Evolutionary conservation across 139 green algal species (phyloP), one percentile per base, ranked within the genome.

Genomic region (Chloropicon primus): DNA sequence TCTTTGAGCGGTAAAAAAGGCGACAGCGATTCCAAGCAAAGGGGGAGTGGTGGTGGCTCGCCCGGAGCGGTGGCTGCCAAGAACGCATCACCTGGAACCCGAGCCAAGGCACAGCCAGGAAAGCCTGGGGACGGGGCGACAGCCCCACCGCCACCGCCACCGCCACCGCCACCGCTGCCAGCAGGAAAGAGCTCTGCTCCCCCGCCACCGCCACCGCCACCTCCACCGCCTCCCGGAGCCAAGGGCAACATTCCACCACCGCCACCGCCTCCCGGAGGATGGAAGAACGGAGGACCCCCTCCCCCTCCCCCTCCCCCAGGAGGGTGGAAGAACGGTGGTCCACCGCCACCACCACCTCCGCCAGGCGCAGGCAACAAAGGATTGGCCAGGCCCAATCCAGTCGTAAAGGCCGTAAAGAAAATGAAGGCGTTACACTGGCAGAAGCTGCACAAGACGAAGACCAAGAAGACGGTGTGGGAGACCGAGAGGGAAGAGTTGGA

Each of bases 341-440:
- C 80, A 1, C 80, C 81, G 0, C 85, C 85, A 54, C 83, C 85
- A 1, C 84, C 87, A 2, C 86, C 86, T 22, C 80, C 82, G 21
- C 79, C 81, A 22, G 75, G 81, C 21, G 79, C 76, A 26, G 80
- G 80, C 2, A 54, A 10, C 24, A 80, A 79, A 72, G 27, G 27
- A 0, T 27, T 26, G 2, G 29, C 81, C 3, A 53, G 72, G 2
- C 79, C 79, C 5, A 76, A 79, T n/a, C 82, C 79, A 22, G 79
- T 80, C 1, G 78, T 72, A 2, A 54, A 77, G 1, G 75, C 75
- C 24, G 79, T 74, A 21, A 74, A 72, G 72, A 83, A 85, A 62
- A 82, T 96, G 10, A 94, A 94, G 84, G 82, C 87, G 84, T 83
- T 96, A 75, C 91, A 96, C 84, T 96, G 91, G 91, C 87, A 94